Conservation (phyloP, 2,329 filamentous ascomycete species). For the Trichoderma semiorbis region DNA sequence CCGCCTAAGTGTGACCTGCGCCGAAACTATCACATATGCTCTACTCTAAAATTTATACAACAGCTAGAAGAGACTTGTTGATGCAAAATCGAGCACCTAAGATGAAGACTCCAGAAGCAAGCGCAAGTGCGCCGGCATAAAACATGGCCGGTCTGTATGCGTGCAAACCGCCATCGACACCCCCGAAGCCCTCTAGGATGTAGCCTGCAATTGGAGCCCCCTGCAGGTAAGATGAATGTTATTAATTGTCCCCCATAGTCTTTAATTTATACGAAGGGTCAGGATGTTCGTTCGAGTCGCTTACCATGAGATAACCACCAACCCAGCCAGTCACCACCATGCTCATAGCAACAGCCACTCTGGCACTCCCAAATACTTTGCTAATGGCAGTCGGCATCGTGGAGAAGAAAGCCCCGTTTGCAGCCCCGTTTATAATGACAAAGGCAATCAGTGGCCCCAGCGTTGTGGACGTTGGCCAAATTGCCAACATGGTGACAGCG, state of each 20-base stretch:
- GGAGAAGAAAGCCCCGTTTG: constrained; percentile 59
- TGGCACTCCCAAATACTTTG: constrained; percentile 51
- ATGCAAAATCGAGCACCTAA: constrained; percentile 41
- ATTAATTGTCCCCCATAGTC: too few species aligned
- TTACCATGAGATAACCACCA: constrained; percentile 55
- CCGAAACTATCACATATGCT: background rate
- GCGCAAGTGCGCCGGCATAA: constrained; percentile 52
- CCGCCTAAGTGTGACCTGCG: background rate
- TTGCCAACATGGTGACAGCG: constrained; percentile 52
- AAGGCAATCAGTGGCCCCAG: constrained; percentile 52
- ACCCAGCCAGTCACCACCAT: constrained; percentile 59
- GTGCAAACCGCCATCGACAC: constrained; percentile 42
- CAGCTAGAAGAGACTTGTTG: constrained; percentile 33
- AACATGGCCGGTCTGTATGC: constrained; percentile 58
- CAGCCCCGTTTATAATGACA: constrained; percentile 53
- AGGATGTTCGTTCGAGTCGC: background rate
- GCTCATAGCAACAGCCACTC: constrained; percentile 53
- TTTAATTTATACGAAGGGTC: background rate
- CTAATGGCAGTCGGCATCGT: constrained; percentile 58
- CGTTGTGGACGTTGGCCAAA: constrained; percentile 56
- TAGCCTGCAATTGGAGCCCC: constrained; percentile 58
- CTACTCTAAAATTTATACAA: background rate
- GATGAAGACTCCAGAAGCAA: constrained; percentile 42
- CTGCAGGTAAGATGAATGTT: constrained; percentile 24
- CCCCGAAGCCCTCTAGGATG: constrained; percentile 51